Evolutionary conservation across 1,139 yeast genomes (phyloP), one percentile per base, ranked within the genome.

Genomic region (Blastobotrys buckinghamii): DNA sequence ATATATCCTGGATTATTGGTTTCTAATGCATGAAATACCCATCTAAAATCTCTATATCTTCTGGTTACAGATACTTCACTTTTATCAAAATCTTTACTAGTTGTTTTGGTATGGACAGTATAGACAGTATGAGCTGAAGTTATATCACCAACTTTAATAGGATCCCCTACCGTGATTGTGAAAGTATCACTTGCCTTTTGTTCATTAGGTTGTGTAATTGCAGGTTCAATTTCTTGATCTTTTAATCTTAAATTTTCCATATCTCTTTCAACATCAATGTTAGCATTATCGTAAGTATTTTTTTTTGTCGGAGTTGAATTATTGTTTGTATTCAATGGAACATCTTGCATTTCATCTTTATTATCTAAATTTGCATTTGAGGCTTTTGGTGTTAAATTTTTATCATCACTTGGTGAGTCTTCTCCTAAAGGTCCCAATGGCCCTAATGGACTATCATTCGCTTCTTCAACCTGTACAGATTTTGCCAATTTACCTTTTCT

Each of bases 21-120:
- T 61, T 86, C 88, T 32, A 92, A 72, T 59, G 92, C 96, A 58
- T 88, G 88, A 66, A 88, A 90, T 26, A 92, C 74, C 97, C 97
- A 72, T 55, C 84, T 72, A 67, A 88, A 88, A 63, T 88, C 96
- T 52, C 81, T 78, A 65, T 88, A 88, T 55, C 96, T 75, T 60
- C 96, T 74, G 5, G 85, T 75, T 0, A 87, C 95, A 6, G 74
- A 66, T 8, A 73, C 65, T 39, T 74, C 72, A 1, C 67, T 66
- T 8, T 62, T 57, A 17, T 68, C 59, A 48, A 71, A 60, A 17
- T 66, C 66, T 0, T 74, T 65, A 3, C 76, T 71, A 16, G 65
- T 70, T 53, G 77, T 76, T 59, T 65, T 72, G 53, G 95, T 80
- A 44, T 76, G 77, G 26, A 92, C 87, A 2, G 87, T 78, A 67